Evolutionary conservation across 106 monocot genomes (phyloP).

Genomic region (Posidonia australis): DNA sequence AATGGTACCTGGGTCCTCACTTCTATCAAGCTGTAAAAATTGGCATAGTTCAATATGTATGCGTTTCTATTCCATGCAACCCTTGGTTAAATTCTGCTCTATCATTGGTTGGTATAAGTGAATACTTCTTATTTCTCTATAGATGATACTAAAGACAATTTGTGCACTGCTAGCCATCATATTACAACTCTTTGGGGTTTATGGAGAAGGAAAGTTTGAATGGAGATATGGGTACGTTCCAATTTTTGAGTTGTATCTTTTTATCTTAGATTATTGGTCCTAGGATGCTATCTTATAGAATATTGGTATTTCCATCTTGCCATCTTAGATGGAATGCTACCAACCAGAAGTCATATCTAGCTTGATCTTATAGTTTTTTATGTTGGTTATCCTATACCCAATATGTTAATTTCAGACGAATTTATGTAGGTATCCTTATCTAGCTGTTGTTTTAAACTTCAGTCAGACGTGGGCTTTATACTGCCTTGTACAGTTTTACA

Average conservation of each 20-base stretch:
- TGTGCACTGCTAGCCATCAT: constrained; percentile 81
- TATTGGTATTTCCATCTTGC: background rate
- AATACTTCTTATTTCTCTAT: constrained; percentile 10
- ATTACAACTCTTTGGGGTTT: constrained; percentile 71
- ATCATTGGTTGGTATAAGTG: background rate
- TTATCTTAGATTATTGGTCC: background rate
- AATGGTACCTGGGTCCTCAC: constrained; percentile 81
- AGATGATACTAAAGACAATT: constrained; percentile 97
- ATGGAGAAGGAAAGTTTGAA: constrained; percentile 96
- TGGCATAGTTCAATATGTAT: constrained; percentile 99
- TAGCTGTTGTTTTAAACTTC: constrained; percentile 88
- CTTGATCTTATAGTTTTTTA: too few relatives aligned
- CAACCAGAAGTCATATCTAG: too few relatives aligned
- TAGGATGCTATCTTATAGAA: background rate
- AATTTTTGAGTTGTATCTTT: background rate
- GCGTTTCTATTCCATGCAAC: constrained; percentile 10
- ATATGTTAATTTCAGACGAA: background rate
- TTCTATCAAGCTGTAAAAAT: constrained; percentile 96
- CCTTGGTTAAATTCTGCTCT: background rate
- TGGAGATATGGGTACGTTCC: constrained; percentile 76
- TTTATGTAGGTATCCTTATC: constrained; percentile 73
- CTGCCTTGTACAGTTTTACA: constrained; percentile 94
- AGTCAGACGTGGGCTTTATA: constrained; percentile 99
- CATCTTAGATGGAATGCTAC: background rate
- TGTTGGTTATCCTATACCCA: too few relatives aligned